Evolutionary conservation across 2,329 filamentous ascomycete genomes (phyloP).

Genomic region (Clonostachys sp.): DNA sequence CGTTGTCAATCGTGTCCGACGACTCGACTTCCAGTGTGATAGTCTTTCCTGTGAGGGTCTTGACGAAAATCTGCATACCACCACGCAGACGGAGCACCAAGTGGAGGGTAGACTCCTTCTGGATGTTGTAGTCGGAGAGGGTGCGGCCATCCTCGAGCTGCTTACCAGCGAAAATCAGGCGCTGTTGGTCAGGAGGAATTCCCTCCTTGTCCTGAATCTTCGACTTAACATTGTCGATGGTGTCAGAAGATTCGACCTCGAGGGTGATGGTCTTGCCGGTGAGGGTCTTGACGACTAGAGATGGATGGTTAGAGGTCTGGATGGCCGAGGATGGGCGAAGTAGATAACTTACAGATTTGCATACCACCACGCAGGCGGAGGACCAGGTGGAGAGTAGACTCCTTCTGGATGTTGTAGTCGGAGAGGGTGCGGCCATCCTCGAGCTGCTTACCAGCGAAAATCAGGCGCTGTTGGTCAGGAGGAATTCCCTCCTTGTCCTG

Average conservation of each 20-base stretch:
- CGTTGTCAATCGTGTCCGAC: slow-evolving; percentile 90
- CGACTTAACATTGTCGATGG: slow-evolving; percentile 93
- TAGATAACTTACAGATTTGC: slow-evolving; percentile 43
- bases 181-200: slow-evolving; percentile 93
- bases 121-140: slow-evolving; percentile 90
- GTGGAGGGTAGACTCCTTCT: slow-evolving; percentile 87
- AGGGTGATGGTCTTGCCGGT: slow-evolving; percentile 95
- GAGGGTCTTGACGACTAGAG: slow-evolving; percentile 65
- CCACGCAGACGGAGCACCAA: slow-evolving; percentile 87
- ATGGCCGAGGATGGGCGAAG: too few relatives aligned
- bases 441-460: slow-evolving; percentile 90
- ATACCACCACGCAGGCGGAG: slow-evolving; percentile 79
- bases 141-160: slow-evolving; percentile 93
- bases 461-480: slow-evolving; percentile 89
- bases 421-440: slow-evolving; percentile 87
- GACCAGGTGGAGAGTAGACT: slow-evolving; percentile 76
- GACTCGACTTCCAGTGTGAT: slow-evolving; percentile 90
- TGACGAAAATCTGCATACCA: slow-evolving; percentile 77
- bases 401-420: slow-evolving; percentile 97
- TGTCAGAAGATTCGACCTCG: slow-evolving; percentile 85
- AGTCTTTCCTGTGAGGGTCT: slow-evolving; percentile 89
- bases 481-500: slow-evolving; percentile 92
- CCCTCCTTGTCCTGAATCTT: slow-evolving; percentile 99
- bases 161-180: slow-evolving; percentile 93
- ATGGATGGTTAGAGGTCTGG: too few relatives aligned